A percentile compares a stretch with the other conserved stretches of the same genome.
Evolutionary conservation across 805 yeast genomes (phyloP).

Genomic region (Kodamaea fukazawae): DNA sequence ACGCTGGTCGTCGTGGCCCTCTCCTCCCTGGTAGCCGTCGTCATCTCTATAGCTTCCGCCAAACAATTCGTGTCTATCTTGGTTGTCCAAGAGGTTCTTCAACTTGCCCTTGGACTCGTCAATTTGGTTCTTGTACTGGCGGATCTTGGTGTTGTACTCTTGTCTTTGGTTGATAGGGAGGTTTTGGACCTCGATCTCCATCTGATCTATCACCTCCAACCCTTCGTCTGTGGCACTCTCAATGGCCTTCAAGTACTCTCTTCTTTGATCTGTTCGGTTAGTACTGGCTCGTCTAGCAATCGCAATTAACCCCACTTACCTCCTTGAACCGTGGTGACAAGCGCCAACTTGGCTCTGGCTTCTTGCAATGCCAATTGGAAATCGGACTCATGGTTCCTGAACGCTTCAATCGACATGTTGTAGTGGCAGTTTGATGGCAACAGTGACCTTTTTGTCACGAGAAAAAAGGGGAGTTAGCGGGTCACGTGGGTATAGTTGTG

Average conservation of each 20-base stretch:
- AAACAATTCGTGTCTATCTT: slow-evolving; percentile 70
- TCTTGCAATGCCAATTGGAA: slow-evolving; percentile 68
- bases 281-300: slow-evolving; percentile 10
- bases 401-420: not conserved
- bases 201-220: slow-evolving; percentile 77
- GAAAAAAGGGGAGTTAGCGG: not conserved
- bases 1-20: slow-evolving; percentile 63
- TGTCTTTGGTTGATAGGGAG: slow-evolving; percentile 75
- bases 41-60: slow-evolving; percentile 50
- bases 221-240: slow-evolving; percentile 78
- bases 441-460: no score
- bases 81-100: slow-evolving; percentile 60
- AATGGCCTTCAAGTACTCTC: slow-evolving; percentile 53
- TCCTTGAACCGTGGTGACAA: slow-evolving; percentile 48
- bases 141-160: slow-evolving; percentile 66
- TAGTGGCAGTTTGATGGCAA: not conserved
- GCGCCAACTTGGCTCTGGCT: slow-evolving; percentile 61
- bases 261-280: slow-evolving; percentile 43
- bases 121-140: slow-evolving; percentile 63
- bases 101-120: slow-evolving; percentile 56
- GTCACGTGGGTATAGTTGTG: no score
- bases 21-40: slow-evolving; percentile 16
- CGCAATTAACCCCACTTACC: slow-evolving; percentile 25
- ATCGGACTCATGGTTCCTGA: slow-evolving; percentile 58
- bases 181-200: slow-evolving; percentile 81